Evolutionary conservation across 192 early-diverging fungal genomes (phyloP), one percentile per base, ranked within the genome.

Genomic region (Chytriomyces confervae): DNA sequence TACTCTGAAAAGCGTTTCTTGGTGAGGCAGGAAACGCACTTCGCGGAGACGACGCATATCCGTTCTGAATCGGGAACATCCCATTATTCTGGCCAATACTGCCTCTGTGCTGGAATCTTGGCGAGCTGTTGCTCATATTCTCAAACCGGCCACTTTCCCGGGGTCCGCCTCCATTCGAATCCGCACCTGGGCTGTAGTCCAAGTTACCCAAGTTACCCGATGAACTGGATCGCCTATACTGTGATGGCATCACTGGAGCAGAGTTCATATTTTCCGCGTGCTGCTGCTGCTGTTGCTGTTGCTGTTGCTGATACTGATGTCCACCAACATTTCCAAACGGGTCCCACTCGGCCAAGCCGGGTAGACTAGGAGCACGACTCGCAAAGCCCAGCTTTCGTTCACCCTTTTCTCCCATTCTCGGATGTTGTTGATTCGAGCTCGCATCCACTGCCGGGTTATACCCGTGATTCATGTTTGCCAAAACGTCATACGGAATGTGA

Each of bases 341-440:
- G 47, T 82, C 79, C 80, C 75, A 85, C 57, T 82, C 81, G 3
- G 68, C 47, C 27, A 79, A 77, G 36, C 72, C 61, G 2, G 72
- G 73, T 51, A 82, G 29, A 23, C 77, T 80, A 18, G 84, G 81
- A 8, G 76, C 70, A 11, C 84, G 69, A 66, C 79, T 80, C 20
- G 77, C 76, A 5, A 82, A 24, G 3, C 57, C 78, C 46, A 57
- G 69, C 44, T 71, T 73, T n/a, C 84, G 78, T 57, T 85, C 84
- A 3, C 84, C 84, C 45, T 77, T 80, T 50, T 85, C 79, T 8
- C 84, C 81, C 48, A 75, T 79, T 18, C 80, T 80, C 13, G 84
- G 84, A 62, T 84, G 80, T 61, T 74, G 72, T 11, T 74, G 72
- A 10, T 45, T 24, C 36, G 36, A 36, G 53, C 16, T 57, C 47